A percentile compares a stretch with the other conserved stretches of the same genome.
These are phyloP conservation scores for Aspergillus sp. DNA, from an alignment of 2,329 filamentous ascomycete genomes.

Conservation along the genomic window DNA sequence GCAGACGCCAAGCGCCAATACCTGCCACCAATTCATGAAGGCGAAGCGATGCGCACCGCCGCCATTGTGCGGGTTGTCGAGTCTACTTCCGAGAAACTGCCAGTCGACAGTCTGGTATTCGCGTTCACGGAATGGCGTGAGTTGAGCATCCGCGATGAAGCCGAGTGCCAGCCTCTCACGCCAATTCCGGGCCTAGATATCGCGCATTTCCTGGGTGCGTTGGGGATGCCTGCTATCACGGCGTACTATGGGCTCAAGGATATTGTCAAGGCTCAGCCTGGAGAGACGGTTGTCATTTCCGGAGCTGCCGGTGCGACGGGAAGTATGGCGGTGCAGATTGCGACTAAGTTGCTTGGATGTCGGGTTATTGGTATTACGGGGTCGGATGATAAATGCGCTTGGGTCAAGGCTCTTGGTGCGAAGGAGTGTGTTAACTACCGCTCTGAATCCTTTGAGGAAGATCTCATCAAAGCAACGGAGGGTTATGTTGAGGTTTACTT, in stretches of 20 bases:
- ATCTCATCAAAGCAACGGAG: slow-evolving; percentile 42
- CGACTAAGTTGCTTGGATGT: slow-evolving; percentile 34
- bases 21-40: slow-evolving; percentile 37
- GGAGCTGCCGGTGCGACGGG: slow-evolving; percentile 46
- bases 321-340: slow-evolving; percentile 47
- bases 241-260: slow-evolving; percentile 43
- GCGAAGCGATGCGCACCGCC: slow-evolving; percentile 32
- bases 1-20: slow-evolving; percentile 41
- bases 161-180: slow-evolving; percentile 19
- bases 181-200: slow-evolving; percentile 29
- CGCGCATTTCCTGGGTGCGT: slow-evolving; percentile 41
- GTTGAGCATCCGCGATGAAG: slow-evolving; percentile 33
- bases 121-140: slow-evolving; percentile 36
- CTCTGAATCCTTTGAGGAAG: slow-evolving; percentile 38
- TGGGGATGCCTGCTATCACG: slow-evolving; percentile 33
- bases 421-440: slow-evolving; percentile 53
- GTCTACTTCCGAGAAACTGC: slow-evolving; percentile 23
- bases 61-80: slow-evolving; percentile 34
- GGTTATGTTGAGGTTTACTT: slow-evolving; percentile 48
- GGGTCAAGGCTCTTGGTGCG: slow-evolving; percentile 48
- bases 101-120: slow-evolving; percentile 29
- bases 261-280: slow-evolving; percentile 31
- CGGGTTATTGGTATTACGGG: slow-evolving; percentile 48
- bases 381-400: slow-evolving; percentile 46
- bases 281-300: slow-evolving; percentile 41